Base-by-base conservation (phyloP, 2,329 filamentous ascomycete species). In the Penicillium frequentans region DNA sequence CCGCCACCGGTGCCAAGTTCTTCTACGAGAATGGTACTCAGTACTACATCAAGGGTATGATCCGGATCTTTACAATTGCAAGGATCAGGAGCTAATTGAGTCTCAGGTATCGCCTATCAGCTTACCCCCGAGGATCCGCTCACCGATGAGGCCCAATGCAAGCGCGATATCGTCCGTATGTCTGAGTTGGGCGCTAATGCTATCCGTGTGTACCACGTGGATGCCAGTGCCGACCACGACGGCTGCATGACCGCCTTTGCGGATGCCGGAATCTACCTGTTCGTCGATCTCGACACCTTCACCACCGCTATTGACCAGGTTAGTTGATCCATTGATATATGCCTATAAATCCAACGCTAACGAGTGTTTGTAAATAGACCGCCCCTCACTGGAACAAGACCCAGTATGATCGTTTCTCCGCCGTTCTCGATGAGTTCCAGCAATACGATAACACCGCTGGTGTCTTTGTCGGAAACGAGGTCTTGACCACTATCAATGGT, bases 381-480 rank as follows among this genome's bases (percentile, higher is more conserved):
- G 72, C 77, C 13, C 87, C 88, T 5, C 81, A 81, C 57, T 96
- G 91, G 91, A 93, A 88, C 66, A 69, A 86, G 64, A 85, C 84
- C 8, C 89, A 95, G 76, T 84, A 86, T 64, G 79, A 87, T 55
- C 81, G 81, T 29, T 95, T 90, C 74, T 77, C 83, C 46, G 81
- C 82, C 51, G 90, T 93, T 63, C 85, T 95, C 79, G 91, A 96
- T 70, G 82, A 85, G 33, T 93, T 95, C 74, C 84, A 89, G 45
- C 75, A 82, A 49, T 96, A 89, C 71, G 84, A 92, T 75, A 96
- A 96, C 72, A 82, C 90, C 1, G 85, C 91, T 11, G 91, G 90
- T 46, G 90, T 95, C 73, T 93, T 96, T 67, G 83, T 96, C 57
- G 93, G 91, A 62, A 96, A 96, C 70, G 92, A 96, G 73, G 89